Evolutionary conservation across 1,139 yeast genomes (phyloP).

Genomic region (Meyerozyma athensensis): DNA sequence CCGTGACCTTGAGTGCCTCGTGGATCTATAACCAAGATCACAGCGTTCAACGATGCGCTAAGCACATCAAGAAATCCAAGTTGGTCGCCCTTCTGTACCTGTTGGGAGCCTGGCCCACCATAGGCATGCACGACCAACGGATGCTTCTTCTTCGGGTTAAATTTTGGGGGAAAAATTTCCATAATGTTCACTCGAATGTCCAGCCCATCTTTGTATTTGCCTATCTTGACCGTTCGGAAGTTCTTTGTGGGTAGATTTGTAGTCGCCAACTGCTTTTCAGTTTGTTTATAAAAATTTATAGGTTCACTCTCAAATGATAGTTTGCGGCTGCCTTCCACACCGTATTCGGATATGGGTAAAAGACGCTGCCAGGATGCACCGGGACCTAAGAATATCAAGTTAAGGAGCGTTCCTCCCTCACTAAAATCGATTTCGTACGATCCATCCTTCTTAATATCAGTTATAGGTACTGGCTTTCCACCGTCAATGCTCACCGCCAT

Average conservation of each 20-base stretch:
- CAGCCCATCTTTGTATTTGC: constrained; percentile 30
- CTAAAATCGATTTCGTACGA: constrained; percentile 42
- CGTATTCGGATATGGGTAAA: constrained; percentile 31
- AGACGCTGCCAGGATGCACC: constrained; percentile 59
- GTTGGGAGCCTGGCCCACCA: constrained; percentile 94
- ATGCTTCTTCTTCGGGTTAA: constrained; percentile 55
- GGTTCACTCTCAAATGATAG: constrained; percentile 22
- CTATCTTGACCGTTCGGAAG: constrained; percentile 46
- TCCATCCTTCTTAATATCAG: constrained; percentile 24
- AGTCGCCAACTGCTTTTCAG: constrained; percentile 18
- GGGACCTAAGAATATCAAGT: constrained; percentile 61
- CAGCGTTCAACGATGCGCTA: constrained; percentile 63
- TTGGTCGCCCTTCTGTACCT: constrained; percentile 49
- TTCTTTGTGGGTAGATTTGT: constrained; percentile 55
- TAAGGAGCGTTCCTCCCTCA: constrained; percentile 49
- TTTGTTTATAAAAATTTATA: constrained; percentile 27
- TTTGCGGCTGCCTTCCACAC: constrained; percentile 8
- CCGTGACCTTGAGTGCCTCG: constrained; percentile 93
- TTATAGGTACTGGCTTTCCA: constrained; percentile 15
- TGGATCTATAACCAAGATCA: constrained; percentile 84
- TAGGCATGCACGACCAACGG: constrained; percentile 82
- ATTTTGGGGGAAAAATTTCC: constrained; percentile 72
- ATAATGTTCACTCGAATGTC: constrained; percentile 55
- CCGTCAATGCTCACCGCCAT: constrained; percentile 36
- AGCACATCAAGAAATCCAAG: constrained; percentile 68